Conservation (phyloP, 768 basidiomycete species). For the Panaeolus cyanescens region DNA sequence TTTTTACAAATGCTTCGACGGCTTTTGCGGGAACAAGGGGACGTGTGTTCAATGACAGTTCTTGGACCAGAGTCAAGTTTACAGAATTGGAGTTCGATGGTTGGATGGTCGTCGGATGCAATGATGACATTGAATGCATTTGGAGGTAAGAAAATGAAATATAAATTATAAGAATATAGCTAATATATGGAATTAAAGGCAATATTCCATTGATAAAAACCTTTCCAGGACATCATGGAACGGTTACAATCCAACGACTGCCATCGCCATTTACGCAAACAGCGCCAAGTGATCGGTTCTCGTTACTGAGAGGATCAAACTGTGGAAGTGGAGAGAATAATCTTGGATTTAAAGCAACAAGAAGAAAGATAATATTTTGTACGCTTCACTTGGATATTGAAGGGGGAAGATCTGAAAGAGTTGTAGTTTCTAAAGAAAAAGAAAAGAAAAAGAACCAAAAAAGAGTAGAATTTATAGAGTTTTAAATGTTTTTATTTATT, state of each 20-base stretch:
- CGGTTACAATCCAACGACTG: conserved; percentile 75
- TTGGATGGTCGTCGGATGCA: conserved; percentile 81
- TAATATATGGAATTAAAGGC: conserved; percentile 41
- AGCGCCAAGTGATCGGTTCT: conserved; percentile 81
- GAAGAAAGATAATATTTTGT: conserved; percentile 87
- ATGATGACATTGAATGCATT: conserved; percentile 77
- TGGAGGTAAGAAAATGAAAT: conserved; percentile 50
- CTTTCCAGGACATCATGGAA: conserved; percentile 87
- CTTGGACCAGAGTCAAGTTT: not conserved
- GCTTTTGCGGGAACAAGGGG: conserved; percentile 56
- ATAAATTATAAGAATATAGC: not conserved
- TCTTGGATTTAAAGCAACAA: conserved; percentile 89
- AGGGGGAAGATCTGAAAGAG: conserved; percentile 79
- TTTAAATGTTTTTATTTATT: conserved; percentile 39
- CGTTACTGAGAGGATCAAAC: conserved; percentile 78
- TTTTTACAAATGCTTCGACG: conserved; percentile 73
- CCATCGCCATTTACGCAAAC: conserved; percentile 75
- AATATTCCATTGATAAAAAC: conserved; percentile 72
- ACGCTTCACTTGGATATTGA: conserved; percentile 88
- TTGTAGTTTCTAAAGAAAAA: conserved; percentile 27
- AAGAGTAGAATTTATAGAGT: conserved; percentile 55
- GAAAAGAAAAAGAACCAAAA: conserved; percentile 13
- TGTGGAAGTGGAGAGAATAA: conserved; percentile 87
- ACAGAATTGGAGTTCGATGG: conserved; percentile 63
- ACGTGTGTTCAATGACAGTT: conserved; percentile 40